Percentiles rank a stretch among this genome's conserved stretches.
phyloP scores from a whole-genome alignment of 257 asterid genomes.

The Solanum etuberosum region DNA sequence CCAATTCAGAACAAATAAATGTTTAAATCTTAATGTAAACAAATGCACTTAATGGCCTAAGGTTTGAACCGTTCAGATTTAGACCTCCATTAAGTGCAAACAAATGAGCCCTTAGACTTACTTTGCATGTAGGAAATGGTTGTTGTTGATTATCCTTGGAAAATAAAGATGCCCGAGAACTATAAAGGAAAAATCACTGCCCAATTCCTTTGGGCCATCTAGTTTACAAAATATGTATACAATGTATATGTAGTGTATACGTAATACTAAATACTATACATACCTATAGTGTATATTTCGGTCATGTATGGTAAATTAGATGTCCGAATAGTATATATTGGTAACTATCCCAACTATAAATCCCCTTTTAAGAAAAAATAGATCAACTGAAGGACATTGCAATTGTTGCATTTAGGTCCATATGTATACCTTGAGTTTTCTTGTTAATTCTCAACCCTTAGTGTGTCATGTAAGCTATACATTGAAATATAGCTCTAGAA shows the following conservation, averaged over 20 bases:
- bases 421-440: background rate
- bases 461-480: background rate
- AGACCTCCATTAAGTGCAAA: background rate
- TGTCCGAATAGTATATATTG: background rate
- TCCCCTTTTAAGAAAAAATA: background rate
- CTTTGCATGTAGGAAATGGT: background rate
- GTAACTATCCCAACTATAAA: background rate
- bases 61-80: background rate
- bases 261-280: background rate
- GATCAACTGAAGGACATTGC: background rate
- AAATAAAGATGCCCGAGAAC: background rate
- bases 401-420: background rate
- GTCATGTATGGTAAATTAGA: background rate
- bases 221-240: background rate
- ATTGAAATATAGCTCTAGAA: background rate
- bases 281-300: background rate
- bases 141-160: background rate
- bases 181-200: background rate
- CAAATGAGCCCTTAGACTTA: background rate
- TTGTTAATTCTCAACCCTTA: background rate
- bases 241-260: background rate
- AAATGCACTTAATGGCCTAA: background rate
- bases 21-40: background rate
- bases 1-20: background rate
- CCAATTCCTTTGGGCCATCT: background rate